Evolutionary conservation across 768 basidiomycete genomes (phyloP).

Genomic region (Rhizopogon salebrosus): DNA sequence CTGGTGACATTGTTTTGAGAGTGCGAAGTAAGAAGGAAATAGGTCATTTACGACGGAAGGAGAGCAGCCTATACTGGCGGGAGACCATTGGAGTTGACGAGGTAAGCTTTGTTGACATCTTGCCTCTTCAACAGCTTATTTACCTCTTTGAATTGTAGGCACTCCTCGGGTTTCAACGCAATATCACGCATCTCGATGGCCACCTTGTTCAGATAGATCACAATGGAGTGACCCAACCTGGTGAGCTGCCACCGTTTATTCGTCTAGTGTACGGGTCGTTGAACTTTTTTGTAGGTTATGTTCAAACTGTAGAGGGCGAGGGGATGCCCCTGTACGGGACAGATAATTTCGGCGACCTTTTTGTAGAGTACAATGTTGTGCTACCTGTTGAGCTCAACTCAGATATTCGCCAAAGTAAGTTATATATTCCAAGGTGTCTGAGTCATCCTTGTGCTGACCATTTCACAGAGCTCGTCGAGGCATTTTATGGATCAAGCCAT

Average conservation of each 20-base stretch:
- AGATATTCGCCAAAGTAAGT: constrained; percentile 73
- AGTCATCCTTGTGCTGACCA: neutral
- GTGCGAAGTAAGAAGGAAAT: constrained; percentile 73
- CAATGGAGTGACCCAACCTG: constrained; percentile 87
- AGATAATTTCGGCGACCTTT: constrained; percentile 71
- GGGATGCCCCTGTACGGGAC: constrained; percentile 78
- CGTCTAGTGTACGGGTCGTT: neutral
- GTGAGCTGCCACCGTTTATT: constrained; percentile 30
- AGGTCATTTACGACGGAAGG: constrained; percentile 86
- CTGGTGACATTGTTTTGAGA: constrained; percentile 88
- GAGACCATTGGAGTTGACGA: constrained; percentile 90
- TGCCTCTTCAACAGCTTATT: neutral
- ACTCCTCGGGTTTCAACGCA: constrained; percentile 91
- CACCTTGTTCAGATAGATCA: constrained; percentile 67
- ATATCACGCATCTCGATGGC: constrained; percentile 90
- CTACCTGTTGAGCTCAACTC: constrained; percentile 69
- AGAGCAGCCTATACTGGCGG: constrained; percentile 85
- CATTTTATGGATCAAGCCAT: constrained; percentile 38
- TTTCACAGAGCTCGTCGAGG: constrained; percentile 48
- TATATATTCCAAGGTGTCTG: neutral
- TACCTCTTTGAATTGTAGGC: constrained; percentile 47
- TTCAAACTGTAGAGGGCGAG: constrained; percentile 81
- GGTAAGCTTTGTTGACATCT: constrained; percentile 30
- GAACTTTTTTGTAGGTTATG: constrained; percentile 49
- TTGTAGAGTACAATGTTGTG: constrained; percentile 90